Conservation (phyloP, 495 filamentous ascomycete genomes). For the Hamigera avellanea region DNA sequence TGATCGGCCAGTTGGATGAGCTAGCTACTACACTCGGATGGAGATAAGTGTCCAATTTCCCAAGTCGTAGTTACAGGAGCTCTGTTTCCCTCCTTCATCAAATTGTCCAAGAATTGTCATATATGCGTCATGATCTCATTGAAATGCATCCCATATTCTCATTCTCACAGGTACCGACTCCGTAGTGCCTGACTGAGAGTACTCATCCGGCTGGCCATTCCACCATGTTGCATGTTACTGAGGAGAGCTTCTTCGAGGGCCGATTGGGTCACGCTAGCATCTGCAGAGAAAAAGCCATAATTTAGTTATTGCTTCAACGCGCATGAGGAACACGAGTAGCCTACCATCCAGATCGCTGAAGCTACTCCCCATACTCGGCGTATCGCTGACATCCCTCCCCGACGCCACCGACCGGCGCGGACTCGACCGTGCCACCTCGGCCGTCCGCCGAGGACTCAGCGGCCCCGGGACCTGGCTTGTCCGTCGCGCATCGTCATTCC, state of each 20-base stretch:
- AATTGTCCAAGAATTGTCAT: too few species aligned
- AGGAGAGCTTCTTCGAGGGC: constrained; percentile 88
- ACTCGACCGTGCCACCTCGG: constrained; percentile 46
- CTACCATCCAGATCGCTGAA: constrained; percentile 93
- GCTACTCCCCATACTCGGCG: constrained; percentile 94
- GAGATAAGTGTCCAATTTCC: too few species aligned
- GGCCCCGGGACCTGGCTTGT: constrained; percentile 12
- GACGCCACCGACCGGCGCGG: constrained; percentile 38
- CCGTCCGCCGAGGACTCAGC: constrained; percentile 42
- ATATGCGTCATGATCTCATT: too few species aligned
- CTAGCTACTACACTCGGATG: too few species aligned
- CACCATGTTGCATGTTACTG: constrained; percentile 77
- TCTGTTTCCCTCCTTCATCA: too few species aligned
- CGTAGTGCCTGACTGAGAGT: constrained; percentile 60
- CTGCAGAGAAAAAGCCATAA: constrained; percentile 26
- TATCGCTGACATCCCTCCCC: constrained; percentile 64
- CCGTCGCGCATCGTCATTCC: constrained; percentile 9
- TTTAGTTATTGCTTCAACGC: constrained; percentile 2
- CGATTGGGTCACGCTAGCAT: constrained; percentile 87
- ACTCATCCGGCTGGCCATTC: constrained; percentile 82
- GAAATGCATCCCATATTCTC: too few species aligned
- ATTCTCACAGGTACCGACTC: constrained; percentile 30
- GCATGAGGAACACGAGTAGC: constrained; percentile 12
- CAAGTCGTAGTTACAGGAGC: too few species aligned
- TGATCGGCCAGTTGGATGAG: too few species aligned